Evolutionary conservation across 2,329 filamentous ascomycete genomes (phyloP).

Genomic region (Grosmannia clavigera): DNA sequence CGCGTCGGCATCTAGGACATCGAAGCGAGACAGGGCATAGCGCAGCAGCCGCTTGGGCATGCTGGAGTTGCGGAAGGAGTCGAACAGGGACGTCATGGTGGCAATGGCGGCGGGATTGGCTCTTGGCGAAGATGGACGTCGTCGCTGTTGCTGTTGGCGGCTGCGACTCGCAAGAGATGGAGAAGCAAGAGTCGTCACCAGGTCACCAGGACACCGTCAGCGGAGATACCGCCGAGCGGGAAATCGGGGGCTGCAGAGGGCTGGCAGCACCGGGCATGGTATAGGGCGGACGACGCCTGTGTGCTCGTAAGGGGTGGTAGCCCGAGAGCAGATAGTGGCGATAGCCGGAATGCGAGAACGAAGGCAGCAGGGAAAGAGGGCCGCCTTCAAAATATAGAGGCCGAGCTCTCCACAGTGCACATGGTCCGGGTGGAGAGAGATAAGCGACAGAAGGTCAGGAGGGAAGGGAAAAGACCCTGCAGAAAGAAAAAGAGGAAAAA

Average conservation of each 20-base stretch:
- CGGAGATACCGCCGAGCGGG: constrained; percentile 2
- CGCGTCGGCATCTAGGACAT: constrained; percentile 77
- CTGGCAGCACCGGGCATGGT: constrained; percentile 10
- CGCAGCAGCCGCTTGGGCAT: constrained; percentile 84
- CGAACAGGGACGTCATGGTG: constrained; percentile 62
- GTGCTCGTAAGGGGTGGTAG: not conserved
- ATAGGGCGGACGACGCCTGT: not conserved
- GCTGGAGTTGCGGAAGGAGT: constrained; percentile 50
- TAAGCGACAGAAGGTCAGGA: not conserved
- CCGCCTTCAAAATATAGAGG: not conserved
- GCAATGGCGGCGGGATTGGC: too few species aligned
- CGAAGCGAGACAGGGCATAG: constrained; percentile 71
- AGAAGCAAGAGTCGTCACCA: not conserved
- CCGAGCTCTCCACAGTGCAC: not conserved
- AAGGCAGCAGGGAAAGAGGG: not conserved
- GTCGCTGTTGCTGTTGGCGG: not conserved
- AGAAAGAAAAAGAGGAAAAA: not conserved
- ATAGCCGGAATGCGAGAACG: not conserved
- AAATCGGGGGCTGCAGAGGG: constrained; percentile 7
- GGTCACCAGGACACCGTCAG: constrained; percentile 7
- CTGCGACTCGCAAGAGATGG: not conserved
- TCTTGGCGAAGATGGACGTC: not conserved
- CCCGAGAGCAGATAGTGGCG: not conserved
- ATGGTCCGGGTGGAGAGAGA: not conserved
- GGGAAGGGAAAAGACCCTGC: too few species aligned